Percentiles rank a stretch among this genome's conserved stretches.
These are phyloP conservation scores for Margaritispora aquatica DNA, from an alignment of 495 filamentous ascomycete genomes.

Conservation along the genomic window DNA sequence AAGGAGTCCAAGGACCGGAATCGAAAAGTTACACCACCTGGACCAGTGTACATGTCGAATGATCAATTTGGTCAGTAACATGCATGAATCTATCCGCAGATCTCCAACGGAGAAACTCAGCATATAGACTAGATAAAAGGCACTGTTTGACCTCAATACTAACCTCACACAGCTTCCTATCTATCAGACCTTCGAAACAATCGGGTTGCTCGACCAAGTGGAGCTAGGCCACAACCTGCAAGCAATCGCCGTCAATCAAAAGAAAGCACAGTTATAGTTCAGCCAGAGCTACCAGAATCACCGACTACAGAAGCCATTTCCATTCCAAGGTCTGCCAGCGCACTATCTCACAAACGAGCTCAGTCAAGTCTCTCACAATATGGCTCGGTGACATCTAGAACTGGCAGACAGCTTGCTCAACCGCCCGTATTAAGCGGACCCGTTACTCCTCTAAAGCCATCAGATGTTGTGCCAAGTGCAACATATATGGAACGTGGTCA, in stretches of 20 bases:
- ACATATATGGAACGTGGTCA: slow-evolving; percentile 75
- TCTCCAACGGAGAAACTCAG: not conserved
- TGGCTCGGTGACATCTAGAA: slow-evolving; percentile 22
- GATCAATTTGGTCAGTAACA: slow-evolving; percentile 73
- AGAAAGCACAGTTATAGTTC: not conserved
- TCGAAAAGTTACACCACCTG: slow-evolving; percentile 63
- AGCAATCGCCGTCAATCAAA: slow-evolving; percentile 32
- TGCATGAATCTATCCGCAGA: not conserved
- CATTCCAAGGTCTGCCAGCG: slow-evolving; percentile 38
- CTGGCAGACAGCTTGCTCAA: slow-evolving; percentile 40
- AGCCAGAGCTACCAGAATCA: slow-evolving; percentile 10
- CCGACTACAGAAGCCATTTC: slow-evolving; percentile 22
- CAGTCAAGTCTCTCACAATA: slow-evolving; percentile 28
- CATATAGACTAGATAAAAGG: not conserved
- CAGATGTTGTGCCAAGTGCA: slow-evolving; percentile 47
- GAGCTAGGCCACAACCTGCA: slow-evolving; percentile 70
- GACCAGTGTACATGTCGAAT: slow-evolving; percentile 76
- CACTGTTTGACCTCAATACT: slow-evolving; percentile 3
- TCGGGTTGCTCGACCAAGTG: slow-evolving; percentile 66
- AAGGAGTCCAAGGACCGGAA: slow-evolving; percentile 38
- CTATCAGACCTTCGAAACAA: slow-evolving; percentile 75
- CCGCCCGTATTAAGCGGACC: not conserved
- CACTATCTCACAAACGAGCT: slow-evolving; percentile 42
- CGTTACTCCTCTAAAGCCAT: slow-evolving; percentile 25
- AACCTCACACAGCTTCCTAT: slow-evolving; percentile 55